Conservation (phyloP, 1,139 yeast species). For the Kodamaea plutei region DNA sequence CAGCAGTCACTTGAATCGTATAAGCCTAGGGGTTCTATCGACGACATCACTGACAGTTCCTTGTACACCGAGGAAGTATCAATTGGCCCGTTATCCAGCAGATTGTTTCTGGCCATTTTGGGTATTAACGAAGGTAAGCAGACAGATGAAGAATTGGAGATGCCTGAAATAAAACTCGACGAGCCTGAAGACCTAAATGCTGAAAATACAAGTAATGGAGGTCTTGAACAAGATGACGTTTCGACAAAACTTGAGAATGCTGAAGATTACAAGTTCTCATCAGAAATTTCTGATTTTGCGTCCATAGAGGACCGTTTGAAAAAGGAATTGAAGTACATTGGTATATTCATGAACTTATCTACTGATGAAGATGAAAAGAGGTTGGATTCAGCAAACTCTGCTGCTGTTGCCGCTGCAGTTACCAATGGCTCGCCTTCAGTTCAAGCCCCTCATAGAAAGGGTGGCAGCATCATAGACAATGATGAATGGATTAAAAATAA, state of each 20-base stretch:
- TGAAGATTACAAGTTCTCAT: slow-evolving; percentile 32
- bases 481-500: slow-evolving; percentile 75
- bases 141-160: slow-evolving; percentile 26
- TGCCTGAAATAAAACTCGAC: slow-evolving; percentile 11
- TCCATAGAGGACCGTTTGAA: slow-evolving; percentile 84
- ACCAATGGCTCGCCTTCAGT: slow-evolving; percentile 3
- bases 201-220: slow-evolving; percentile 5
- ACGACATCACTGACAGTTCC: slow-evolving; percentile 55
- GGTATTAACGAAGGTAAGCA: slow-evolving; percentile 44
- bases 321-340: slow-evolving; percentile 84
- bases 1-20: slow-evolving; percentile 43
- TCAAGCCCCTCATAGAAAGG: slow-evolving; percentile 10
- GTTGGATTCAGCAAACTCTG: slow-evolving; percentile 10
- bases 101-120: slow-evolving; percentile 77
- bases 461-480: slow-evolving; percentile 45
- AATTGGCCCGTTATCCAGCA: slow-evolving; percentile 88
- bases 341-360: slow-evolving; percentile 72
- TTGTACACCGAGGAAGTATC: slow-evolving; percentile 73
- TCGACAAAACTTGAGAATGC: slow-evolving; percentile 37
- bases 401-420: slow-evolving; percentile 4
- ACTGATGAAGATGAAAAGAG: slow-evolving; percentile 28
- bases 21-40: slow-evolving; percentile 61
- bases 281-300: slow-evolving; percentile 56
- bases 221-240: slow-evolving; percentile 20
- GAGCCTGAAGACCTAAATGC: slow-evolving; percentile 12